Base-by-base conservation (phyloP, 2,329 filamentous ascomycete genomes). In the Penicillium sclerotigenum region DNA sequence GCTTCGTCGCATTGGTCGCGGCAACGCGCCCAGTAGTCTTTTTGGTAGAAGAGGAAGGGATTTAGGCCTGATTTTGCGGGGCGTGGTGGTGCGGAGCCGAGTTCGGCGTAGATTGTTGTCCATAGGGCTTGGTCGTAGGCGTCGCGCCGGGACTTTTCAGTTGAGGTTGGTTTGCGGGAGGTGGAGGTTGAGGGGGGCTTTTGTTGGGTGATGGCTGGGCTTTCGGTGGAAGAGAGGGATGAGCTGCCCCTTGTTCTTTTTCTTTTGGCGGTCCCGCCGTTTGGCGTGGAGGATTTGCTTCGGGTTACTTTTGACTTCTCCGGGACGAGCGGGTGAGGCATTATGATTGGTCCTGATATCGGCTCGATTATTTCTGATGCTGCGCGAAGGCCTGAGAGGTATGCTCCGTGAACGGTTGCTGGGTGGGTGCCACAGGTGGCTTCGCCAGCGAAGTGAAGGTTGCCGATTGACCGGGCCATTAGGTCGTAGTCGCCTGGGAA, bases 381-480 rank as follows among this genome's bases (percentile, higher is more conserved):
- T 4, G 89, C 94, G 47, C 94, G 87, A 6, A 99, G 80, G 3
- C 94, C 95, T 2, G 94, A 97, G 4, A 99, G 79, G 69, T 97
- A 99, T 9, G 94, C 95, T 6, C 94, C 94, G 65, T 99, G 94
- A 0, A 99, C 94, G 2, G 94, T 99, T 31, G 95, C 94, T 13
- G 95, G 94, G 70, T 99, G 92, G 0, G 91, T 96, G 45, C 90
- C 91, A 65, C 90, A 97, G 0, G 95, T 99, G 58, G 96, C 94
- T 74, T 99, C 94, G 46, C 94, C 94, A 16, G 93, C 94, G 73
- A 99, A 99, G 74, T 93, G 90, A 9, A 99, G 79, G 61, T 95
- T 96, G 31, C 91, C 92, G 31, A 97, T 80, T 1, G 89, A 80
- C 47, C 84, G 83, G 2, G 94, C 91, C 90, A 99, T 96, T 31